Evolutionary conservation across 306 rosid species (phyloP).

Genomic region (Dicorynia guianensis): DNA sequence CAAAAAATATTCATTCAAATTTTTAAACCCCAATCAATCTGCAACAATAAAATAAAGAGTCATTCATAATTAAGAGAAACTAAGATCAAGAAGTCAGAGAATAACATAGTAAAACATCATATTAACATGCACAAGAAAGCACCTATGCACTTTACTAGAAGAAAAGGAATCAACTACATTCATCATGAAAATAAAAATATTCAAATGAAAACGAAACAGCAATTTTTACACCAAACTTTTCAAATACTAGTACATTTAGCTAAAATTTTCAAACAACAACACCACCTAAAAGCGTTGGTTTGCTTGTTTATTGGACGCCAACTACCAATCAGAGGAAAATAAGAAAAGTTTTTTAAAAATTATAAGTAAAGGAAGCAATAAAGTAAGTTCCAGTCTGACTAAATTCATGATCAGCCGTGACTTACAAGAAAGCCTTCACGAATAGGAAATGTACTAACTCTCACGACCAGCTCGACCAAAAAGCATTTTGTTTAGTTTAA

Average conservation of each 20-base stretch:
- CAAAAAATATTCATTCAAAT: conserved; percentile 50
- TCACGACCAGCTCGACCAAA: conserved; percentile 21
- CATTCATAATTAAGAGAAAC: not conserved
- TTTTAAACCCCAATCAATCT: conserved; percentile 49
- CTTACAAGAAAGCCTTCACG: conserved; percentile 13
- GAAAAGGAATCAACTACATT: conserved; percentile 11
- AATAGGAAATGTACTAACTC: conserved; percentile 29
- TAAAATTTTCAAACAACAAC: conserved; percentile 29
- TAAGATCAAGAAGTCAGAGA: conserved; percentile 13
- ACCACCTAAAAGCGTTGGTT: not conserved
- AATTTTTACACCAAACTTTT: not conserved
- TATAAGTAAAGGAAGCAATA: not conserved
- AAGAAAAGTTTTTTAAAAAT: not conserved
- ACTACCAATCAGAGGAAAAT: not conserved
- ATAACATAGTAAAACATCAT: conserved; percentile 6
- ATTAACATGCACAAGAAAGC: conserved; percentile 20
- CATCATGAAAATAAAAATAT: conserved; percentile 14
- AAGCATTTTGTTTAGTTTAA: conserved; percentile 29
- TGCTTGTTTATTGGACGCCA: not conserved
- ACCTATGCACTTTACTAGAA: not conserved
- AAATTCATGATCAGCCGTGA: conserved; percentile 12
- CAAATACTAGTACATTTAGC: not conserved
- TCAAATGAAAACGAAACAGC: conserved; percentile 2
- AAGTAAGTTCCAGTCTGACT: conserved; percentile 18
- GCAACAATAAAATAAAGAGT: conserved; percentile 39